Base-by-base conservation (phyloP, 179 eudicot species). In the Spinacia oleracea region DNA sequence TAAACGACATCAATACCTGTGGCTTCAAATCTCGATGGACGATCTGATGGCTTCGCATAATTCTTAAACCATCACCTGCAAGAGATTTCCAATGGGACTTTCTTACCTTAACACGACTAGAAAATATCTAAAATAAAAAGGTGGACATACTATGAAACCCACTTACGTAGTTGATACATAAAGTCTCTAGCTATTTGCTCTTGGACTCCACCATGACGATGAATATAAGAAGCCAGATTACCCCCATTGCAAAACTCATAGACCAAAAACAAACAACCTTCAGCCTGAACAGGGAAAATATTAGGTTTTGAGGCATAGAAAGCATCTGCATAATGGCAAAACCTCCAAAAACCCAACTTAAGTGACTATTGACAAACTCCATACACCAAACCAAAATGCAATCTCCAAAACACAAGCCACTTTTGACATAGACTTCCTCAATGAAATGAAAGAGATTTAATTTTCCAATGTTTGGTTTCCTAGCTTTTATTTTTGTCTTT, bases 161-260 rank as follows among this genome's bases (percentile, higher is more conserved):
- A 70, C 40, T 58, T 82, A 87, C 89, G 88, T 45, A 87, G 82
- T 79, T 89, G 89, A 77, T 71, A 78, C 86, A 89, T 80, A 64
- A 89, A 87, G 68, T 77, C 82, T 84, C 81, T 80, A 71, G 85
- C 87, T 73, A 77, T 76, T 55, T 81, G 83, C 77, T 86, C 86
- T 78, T 79, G 77, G 55, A 89, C 87, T 80, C 86, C 80, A 55
- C 91, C 89, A 79, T 80, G 84, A 25, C 66, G 73, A 51, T 51
- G 79, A 64, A 89, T 85, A 81, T 85, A 89, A 59, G 89, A 80
- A 60, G 87, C 87, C 5, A 89, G 82, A 79, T 74, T 69, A 20
- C 91, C 91, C 5, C 89, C 89, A 64, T 86, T 83, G 77, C 90
- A 89, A 48, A 87, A 89, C 74, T 89, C 90, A 74, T 83, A 81